phyloP scores from a whole-genome alignment of 2,329 filamentous ascomycete genomes.

The Catunica adiposa region DNA sequence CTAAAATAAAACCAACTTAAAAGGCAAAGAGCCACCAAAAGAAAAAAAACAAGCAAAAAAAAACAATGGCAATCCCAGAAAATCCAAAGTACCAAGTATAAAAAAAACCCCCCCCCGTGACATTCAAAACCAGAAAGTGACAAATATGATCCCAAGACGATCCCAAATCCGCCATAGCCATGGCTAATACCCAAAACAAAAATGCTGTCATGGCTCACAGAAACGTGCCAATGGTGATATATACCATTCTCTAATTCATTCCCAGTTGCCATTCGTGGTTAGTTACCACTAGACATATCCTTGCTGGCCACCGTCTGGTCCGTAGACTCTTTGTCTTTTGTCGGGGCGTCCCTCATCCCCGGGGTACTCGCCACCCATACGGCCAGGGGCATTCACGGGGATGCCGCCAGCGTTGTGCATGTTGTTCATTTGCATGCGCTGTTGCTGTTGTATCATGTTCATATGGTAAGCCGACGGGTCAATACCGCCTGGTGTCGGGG shows the following conservation, averaged over 20 bases:
- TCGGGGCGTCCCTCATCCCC: slow-evolving; percentile 11
- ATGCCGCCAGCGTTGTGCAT: neutral
- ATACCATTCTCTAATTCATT: too few species aligned
- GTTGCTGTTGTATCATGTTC: slow-evolving; percentile 2
- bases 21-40: too few species aligned
- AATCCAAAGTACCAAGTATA: neutral
- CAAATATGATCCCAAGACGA: neutral
- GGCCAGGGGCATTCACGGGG: neutral
- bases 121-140: neutral
- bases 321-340: slow-evolving; percentile 11
- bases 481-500: too few species aligned
- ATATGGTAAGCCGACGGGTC: neutral
- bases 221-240: too few species aligned
- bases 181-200: too few species aligned
- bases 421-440: slow-evolving; percentile 8
- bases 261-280: too few species aligned
- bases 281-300: neutral
- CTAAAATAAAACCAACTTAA: too few species aligned
- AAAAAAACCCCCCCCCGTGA: neutral
- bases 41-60: slow-evolving; percentile 1
- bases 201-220: too few species aligned
- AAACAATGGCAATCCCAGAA: slow-evolving; percentile 3
- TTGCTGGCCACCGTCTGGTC: slow-evolving; percentile 6
- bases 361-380: too few species aligned
- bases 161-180: neutral